Evolutionary conservation across 2,329 filamentous ascomycete species (phyloP).

Genomic region (Fusarium brachygibbosum): DNA sequence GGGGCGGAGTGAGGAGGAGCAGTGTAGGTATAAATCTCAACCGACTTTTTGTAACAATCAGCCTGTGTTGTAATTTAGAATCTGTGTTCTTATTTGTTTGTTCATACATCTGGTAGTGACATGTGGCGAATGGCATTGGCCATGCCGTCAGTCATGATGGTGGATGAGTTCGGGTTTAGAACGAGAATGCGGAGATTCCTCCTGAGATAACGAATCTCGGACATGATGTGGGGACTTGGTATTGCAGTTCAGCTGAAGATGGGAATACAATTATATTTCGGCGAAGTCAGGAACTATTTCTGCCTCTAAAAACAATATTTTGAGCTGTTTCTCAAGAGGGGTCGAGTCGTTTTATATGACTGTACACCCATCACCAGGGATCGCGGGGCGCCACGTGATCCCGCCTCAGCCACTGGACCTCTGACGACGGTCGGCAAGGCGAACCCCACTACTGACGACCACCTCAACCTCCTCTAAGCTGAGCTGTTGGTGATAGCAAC

Average conservation of each 20-base stretch:
- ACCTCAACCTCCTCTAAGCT: constrained; percentile 50
- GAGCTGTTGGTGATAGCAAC: constrained; percentile 47
- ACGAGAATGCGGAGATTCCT: constrained; percentile 68
- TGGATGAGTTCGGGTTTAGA: constrained; percentile 84
- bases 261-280: background rate
- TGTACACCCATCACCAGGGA: constrained; percentile 9
- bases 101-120: constrained; percentile 49
- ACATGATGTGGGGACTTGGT: constrained; percentile 30
- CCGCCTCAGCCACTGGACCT: constrained; percentile 49
- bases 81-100: background rate
- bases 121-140: constrained; percentile 62
- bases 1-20: constrained; percentile 70
- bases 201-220: constrained; percentile 35
- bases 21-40: constrained; percentile 74
- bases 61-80: constrained; percentile 23
- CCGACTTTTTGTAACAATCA: constrained; percentile 53
- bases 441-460: constrained; percentile 55
- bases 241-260: background rate
- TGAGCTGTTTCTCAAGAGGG: constrained; percentile 18
- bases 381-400: constrained; percentile 56
- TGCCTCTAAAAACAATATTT: background rate
- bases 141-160: constrained; percentile 78
- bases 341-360: constrained; percentile 13
- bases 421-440: constrained; percentile 54
- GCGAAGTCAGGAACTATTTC: background rate